Evolutionary conservation across 306 rosid species (phyloP).

Genomic region (Vigna nakashimae): DNA sequence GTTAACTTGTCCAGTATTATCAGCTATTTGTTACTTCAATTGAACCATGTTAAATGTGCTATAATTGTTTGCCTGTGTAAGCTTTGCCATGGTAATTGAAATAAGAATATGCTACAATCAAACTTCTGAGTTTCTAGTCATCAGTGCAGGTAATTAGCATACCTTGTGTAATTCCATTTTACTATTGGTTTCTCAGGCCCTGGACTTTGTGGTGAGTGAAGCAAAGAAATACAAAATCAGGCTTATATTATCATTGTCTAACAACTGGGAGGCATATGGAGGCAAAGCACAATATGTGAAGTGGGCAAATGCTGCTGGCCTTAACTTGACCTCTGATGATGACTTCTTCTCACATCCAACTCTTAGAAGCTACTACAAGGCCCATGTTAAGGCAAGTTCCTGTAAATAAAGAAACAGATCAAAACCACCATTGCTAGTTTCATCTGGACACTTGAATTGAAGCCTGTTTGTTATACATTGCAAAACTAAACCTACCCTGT

Average conservation of each 20-base stretch:
- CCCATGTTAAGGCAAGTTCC: constrained; percentile 83
- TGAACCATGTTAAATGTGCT: constrained; percentile 9
- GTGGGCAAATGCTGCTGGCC: constrained; percentile 93
- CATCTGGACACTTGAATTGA: constrained; percentile 9
- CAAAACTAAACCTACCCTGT: constrained; percentile 2
- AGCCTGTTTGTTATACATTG: constrained; percentile 4
- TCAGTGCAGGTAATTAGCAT: neutral
- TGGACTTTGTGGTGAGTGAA: constrained; percentile 93
- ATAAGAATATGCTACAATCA: constrained; percentile 9
- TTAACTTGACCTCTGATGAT: constrained; percentile 78
- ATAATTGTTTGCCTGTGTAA: constrained; percentile 7
- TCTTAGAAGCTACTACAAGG: constrained; percentile 81
- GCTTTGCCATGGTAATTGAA: neutral
- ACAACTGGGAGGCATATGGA: constrained; percentile 98
- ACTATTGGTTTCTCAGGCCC: constrained; percentile 58
- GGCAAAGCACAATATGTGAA: constrained; percentile 93
- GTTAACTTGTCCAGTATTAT: constrained; percentile 8
- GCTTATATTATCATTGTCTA: constrained; percentile 74
- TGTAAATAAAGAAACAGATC: neutral
- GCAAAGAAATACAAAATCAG: constrained; percentile 91
- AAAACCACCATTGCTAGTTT: constrained; percentile 11
- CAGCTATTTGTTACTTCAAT: neutral
- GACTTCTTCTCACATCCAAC: constrained; percentile 89
- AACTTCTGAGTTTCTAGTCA: constrained; percentile 13
- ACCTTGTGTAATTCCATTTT: neutral